Evolutionary conservation across 2,329 filamentous ascomycete genomes (phyloP).

Genomic region (Trichophyton simii): DNA sequence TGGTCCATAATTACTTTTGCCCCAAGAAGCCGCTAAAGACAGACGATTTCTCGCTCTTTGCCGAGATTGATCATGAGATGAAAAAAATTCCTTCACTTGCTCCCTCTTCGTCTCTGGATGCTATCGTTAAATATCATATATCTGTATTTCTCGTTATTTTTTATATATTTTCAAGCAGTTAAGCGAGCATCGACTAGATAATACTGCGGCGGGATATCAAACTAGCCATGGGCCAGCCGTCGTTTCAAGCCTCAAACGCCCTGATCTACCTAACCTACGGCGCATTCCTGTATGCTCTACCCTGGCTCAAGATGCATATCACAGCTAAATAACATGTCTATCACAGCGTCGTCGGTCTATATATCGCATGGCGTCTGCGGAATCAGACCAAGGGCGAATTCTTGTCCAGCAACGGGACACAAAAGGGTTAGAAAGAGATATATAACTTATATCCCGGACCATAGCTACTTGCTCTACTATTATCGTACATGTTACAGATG

Average conservation of each 20-base stretch:
- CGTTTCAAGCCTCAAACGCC: constrained; percentile 65
- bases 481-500: not conserved
- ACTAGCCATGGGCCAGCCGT: constrained; percentile 57
- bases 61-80: too few relatives aligned
- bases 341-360: constrained; percentile 49
- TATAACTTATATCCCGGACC: not conserved
- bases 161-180: too few relatives aligned
- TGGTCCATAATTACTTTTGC: too few relatives aligned
- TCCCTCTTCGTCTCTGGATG: too few relatives aligned
- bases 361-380: constrained; percentile 44
- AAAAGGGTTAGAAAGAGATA: constrained; percentile 54
- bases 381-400: constrained; percentile 58
- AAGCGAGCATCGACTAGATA: not conserved
- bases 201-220: not conserved
- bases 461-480: not conserved
- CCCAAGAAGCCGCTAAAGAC: too few relatives aligned
- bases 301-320: not conserved
- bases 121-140: too few relatives aligned
- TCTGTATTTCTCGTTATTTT: too few relatives aligned
- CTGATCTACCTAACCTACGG: constrained; percentile 71
- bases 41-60: too few relatives aligned
- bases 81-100: too few relatives aligned
- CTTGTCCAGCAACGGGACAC: constrained; percentile 64
- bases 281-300: constrained; percentile 53
- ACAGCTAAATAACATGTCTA: constrained; percentile 5